phyloP scores from a whole-genome alignment of 805 yeast genomes.

The Yarrowia porcina region DNA sequence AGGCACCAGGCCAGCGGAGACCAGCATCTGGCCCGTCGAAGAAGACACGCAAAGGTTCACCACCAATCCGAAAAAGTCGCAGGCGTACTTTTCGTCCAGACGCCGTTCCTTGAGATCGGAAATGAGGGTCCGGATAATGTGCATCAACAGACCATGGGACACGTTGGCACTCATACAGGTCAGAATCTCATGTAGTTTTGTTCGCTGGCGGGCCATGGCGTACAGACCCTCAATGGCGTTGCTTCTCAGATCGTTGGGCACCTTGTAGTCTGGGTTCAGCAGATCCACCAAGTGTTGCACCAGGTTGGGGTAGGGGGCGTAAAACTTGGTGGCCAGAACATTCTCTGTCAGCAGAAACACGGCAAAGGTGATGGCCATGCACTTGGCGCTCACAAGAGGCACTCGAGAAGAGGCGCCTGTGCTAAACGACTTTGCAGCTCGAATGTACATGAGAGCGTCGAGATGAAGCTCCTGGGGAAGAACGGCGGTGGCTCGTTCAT shows the following conservation, averaged over 20 bases:
- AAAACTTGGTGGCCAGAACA: constrained; percentile 59
- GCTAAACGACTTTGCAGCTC: constrained; percentile 68
- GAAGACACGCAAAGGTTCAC: constrained; percentile 55
- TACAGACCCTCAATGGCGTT: constrained; percentile 67
- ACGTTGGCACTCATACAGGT: constrained; percentile 81
- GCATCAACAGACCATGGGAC: constrained; percentile 77
- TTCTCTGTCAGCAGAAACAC: constrained; percentile 56
- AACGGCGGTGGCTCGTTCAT: constrained; percentile 29
- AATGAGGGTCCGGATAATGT: constrained; percentile 61
- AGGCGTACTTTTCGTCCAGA: constrained; percentile 49
- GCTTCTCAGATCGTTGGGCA: constrained; percentile 53
- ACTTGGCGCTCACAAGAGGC: constrained; percentile 59
- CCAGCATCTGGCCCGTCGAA: constrained; percentile 49
- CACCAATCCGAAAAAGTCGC: constrained; percentile 56
- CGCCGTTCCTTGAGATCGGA: constrained; percentile 39
- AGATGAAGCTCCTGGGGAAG: constrained; percentile 61
- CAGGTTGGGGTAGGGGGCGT: constrained; percentile 69
- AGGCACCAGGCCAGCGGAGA: constrained; percentile 72
- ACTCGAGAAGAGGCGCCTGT: constrained; percentile 49
- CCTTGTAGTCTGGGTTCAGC: constrained; percentile 58
- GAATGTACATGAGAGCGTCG: constrained; percentile 58
- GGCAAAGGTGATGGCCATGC: constrained; percentile 63
- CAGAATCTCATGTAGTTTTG: constrained; percentile 73
- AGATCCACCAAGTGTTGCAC: constrained; percentile 68
- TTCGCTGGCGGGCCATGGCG: constrained; percentile 60